Conservation (phyloP, 768 basidiomycete species). For the Phanerochaete carnosa region DNA sequence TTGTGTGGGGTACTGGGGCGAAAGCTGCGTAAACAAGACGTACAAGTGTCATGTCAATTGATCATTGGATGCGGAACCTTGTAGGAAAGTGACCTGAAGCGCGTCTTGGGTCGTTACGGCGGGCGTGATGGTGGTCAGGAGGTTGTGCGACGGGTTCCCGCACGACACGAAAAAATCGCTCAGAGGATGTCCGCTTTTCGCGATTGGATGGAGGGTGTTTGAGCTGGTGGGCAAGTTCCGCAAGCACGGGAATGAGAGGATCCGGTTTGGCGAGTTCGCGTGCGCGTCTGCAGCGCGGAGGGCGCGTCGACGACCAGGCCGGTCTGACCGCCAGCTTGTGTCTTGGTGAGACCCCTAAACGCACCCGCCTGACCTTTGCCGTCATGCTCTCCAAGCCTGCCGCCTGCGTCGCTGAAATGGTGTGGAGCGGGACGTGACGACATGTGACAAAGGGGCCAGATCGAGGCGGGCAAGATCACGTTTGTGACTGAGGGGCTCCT, state of each 20-base stretch:
- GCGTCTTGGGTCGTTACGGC: not conserved
- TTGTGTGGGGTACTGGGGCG: not conserved
- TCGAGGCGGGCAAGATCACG: not conserved
- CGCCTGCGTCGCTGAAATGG: not conserved
- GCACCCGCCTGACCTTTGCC: not conserved
- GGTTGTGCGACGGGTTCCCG: not conserved
- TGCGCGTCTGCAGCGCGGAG: not conserved
- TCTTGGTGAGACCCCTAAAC: not conserved
- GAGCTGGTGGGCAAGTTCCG: not conserved
- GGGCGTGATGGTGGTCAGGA: not conserved
- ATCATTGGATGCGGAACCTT: not conserved
- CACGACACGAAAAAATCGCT: not conserved
- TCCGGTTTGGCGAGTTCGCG: not conserved
- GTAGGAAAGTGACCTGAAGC: not conserved
- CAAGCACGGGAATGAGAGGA: not conserved
- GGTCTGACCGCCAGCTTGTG: not conserved
- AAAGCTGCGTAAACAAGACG: not conserved
- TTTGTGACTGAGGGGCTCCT: not conserved
- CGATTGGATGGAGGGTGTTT: not conserved
- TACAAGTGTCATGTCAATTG: not conserved
- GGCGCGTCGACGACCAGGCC: not conserved
- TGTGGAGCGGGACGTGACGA: not conserved
- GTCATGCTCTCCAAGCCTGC: not conserved
- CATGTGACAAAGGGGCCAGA: not conserved
- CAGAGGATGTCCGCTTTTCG: too few species aligned